Percentiles rank a stretch among this genome's conserved stretches.
These are phyloP conservation scores for Vitis hybrid DNA, from an alignment of 177 flowering plant species.

Conservation along the genomic window DNA sequence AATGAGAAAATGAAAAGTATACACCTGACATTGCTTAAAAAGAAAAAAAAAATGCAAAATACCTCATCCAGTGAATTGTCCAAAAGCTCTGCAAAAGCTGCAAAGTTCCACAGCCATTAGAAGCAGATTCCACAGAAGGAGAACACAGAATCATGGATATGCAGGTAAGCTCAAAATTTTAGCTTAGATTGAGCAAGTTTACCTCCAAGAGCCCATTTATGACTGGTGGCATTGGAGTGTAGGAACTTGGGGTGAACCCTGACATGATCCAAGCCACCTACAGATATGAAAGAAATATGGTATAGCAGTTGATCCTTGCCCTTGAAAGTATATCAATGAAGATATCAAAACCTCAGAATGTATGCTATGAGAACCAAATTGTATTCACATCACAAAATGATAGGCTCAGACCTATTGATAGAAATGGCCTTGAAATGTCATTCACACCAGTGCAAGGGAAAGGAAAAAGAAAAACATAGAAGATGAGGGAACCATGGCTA, in stretches of 20 bases:
- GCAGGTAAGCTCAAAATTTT: neutral
- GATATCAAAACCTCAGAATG: neutral
- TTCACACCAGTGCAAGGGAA: too few species aligned
- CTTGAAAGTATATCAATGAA: neutral
- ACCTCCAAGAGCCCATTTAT: slow-evolving; percentile 99
- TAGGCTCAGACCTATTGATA: too few species aligned
- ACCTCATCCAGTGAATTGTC: slow-evolving; percentile 86
- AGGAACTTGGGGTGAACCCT: slow-evolving; percentile 95
- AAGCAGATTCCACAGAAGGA: neutral
- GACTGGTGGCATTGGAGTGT: slow-evolving; percentile 99
- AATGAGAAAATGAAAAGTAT: neutral
- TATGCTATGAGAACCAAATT: too few species aligned
- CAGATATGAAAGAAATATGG: slow-evolving; percentile 9
- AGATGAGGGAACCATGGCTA: too few species aligned
- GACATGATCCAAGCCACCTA: slow-evolving; percentile 91
- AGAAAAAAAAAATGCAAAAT: neutral
- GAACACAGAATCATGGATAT: neutral
- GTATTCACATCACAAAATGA: too few species aligned
- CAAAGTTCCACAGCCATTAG: neutral
- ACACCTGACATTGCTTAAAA: neutral
- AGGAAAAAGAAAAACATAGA: too few species aligned
- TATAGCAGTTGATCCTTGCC: too few species aligned
- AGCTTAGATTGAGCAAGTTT: slow-evolving; percentile 5
- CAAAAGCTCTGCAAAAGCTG: slow-evolving; percentile 97
- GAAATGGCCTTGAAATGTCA: too few species aligned